Evolutionary conservation across 768 basidiomycete species (phyloP), one percentile per base, ranked within the genome.

Genomic region (Royoungia palumana): DNA sequence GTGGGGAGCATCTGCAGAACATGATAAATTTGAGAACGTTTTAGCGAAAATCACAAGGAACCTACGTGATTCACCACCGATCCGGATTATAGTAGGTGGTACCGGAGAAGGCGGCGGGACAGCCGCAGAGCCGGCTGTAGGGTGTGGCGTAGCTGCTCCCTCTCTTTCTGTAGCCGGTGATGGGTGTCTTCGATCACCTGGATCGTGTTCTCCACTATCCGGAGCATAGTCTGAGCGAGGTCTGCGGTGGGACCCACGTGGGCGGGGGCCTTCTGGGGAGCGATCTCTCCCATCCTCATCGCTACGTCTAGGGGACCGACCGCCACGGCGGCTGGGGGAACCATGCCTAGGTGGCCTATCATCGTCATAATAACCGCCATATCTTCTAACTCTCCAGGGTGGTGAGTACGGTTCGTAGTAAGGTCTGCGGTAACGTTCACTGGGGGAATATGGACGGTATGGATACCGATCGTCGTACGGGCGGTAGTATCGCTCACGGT

Each of bases 51-150:
- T 20, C 5, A 21, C 10, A 36, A 5, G 32, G 6, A 4, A 51
- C 63, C 2, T 53, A 67, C 65, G 52, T 37, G 50, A 37, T 8
- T 51, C 61, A 12, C 56, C 52, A 14, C 58, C 65, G 30, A 67
- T 32, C 46, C 63, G 62, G 19, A 67, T 68, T 22, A 67, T 59
- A 9, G 66, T 67, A 19, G 66, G 66, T 11, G 55, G 57, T 9
- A 39, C 35, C 14, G 64, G 65, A 20, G 66, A 65, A 24, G 40
- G 45, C 28, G 55, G 48, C 6, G 54, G 53, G 7, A 17, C n/a
- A 30, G 27, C 13, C 16, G 44, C 3, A 24, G 41, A 36, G 13
- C 25, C 37, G 27, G 49, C 51, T 22, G 46, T 12, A 13, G 30
- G 41, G 16, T 43, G 49, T 8, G 53, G 43, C 39, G 30, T 25